Base-by-base conservation (phyloP, 192 early-diverging fungal species). In the Linnemannia schmuckeri region DNA sequence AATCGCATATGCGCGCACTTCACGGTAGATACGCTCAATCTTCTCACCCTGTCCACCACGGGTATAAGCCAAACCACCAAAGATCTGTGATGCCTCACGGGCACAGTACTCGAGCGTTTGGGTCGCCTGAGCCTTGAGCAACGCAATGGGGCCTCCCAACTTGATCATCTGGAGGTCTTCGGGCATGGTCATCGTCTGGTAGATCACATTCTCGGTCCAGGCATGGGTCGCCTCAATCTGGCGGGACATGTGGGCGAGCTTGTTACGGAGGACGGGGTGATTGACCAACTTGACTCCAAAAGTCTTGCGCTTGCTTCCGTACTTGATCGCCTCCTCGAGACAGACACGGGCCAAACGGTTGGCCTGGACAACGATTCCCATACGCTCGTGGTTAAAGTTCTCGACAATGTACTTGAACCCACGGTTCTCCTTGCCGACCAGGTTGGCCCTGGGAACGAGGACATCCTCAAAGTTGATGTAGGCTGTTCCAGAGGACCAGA, bases 61-160 rank as follows among this genome's bases (percentile, higher is more conserved):
- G 35, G 93, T 91, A 75, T 97, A 97, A 2, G 93, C 82, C 47
- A 97, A 77, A 38, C 97, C 97, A 74, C 97, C 97, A 93, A 97
- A 96, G 81, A 97, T 97, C 88, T 97, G 97, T 4, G 94, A 90
- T 10, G 97, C 97, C 89, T 97, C 97, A 71, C 97, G 92, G 33
- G 96, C 96, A 81, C 96, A 96, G 83, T 87, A 97, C 83, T 97
- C 96, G 76, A 97, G 94, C 12, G 96, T 97, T 81, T 95, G 96
- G 12, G 97, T 96, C 12, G 93, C 77, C 80, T 97, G 95, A 18
- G 95, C 96, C 89, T 97, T 97, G 77, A 95, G 90, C 57, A 97
- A 78, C 17, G 97, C 97, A 88, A 97, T 95, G 2, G 96, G 95
- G 0, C 97, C 97, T 61, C 97, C 97, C 7, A 97, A 88, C 78